These are phyloP conservation scores for Danielia reshetovae DNA, from an alignment of 805 yeast species.

Conservation along the genomic window DNA sequence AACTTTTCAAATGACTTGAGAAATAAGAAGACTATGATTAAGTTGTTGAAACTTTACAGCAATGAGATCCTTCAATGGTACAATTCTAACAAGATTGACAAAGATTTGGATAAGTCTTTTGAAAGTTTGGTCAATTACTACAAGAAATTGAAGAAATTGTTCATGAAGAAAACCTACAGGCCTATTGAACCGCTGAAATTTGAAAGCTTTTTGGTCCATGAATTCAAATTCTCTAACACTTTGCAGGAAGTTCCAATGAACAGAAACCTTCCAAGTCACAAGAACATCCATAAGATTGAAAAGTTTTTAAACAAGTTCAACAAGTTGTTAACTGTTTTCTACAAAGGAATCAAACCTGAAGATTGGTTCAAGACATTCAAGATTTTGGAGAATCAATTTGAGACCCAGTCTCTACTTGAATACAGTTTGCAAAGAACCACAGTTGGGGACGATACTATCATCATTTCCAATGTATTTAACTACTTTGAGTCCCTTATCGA, in stretches of 20 bases:
- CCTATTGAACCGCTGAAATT: constrained; percentile 46
- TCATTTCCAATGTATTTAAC: constrained; percentile 62
- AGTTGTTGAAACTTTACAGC: constrained; percentile 63
- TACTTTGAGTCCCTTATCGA: constrained; percentile 64
- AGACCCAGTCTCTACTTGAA: constrained; percentile 55
- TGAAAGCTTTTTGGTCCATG: constrained; percentile 35
- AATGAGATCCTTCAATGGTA: constrained; percentile 55
- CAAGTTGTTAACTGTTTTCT: constrained; percentile 52
- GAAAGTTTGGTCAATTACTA: constrained; percentile 46
- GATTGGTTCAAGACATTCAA: constrained; percentile 83
- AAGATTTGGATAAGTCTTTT: constrained; percentile 31
- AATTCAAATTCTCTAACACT: constrained; percentile 38
- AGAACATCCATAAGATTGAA: constrained; percentile 49
- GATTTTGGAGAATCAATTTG: constrained; percentile 64
- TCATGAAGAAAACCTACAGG: constrained; percentile 66
- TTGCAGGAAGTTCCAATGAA: constrained; percentile 46
- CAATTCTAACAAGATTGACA: constrained; percentile 38
- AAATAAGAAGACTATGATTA: constrained; percentile 57
- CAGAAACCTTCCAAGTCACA: constrained; percentile 42
- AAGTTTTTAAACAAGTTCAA: constrained; percentile 63
- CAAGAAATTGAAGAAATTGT: constrained; percentile 62
- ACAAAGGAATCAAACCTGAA: constrained; percentile 51
- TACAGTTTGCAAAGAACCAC: constrained; percentile 40
- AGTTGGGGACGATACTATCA: constrained; percentile 51
- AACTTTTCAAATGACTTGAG: constrained; percentile 69